Base-by-base conservation (phyloP, 495 filamentous ascomycete genomes). In the Neurospora sp. region DNA sequence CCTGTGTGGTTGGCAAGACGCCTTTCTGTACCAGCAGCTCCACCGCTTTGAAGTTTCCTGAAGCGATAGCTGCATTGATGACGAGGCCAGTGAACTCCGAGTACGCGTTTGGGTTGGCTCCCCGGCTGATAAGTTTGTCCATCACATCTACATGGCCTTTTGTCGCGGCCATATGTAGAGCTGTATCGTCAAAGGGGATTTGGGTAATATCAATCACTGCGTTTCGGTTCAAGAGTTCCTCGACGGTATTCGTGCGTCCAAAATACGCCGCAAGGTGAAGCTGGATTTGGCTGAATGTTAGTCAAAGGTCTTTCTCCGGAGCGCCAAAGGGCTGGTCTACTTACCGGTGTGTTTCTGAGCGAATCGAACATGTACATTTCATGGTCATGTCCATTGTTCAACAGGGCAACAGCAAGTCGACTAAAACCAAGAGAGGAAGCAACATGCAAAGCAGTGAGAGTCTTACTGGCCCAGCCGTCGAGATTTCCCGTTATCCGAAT, bases 151-250 rank as follows among this genome's bases (percentile, higher is more conserved):
- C 71, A n/a, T 78, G 76, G 22, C 81, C 81, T 1, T 73, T 75
- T 9, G 71, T 74, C n/a, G 81, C 78, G 65, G 82, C 82, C 79
- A 83, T 82, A 40, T 79, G 77, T 40, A 83, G 70, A 12, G 82
- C 77, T 20, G 81, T 83, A 41, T 76, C 72, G 14, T 78, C 74
- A 9, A 71, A 61, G 45, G 72, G 73, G 10, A 81, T 77, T 4
- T 73, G 61, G 35, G 53, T 80, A n/a, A 80, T 78, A 38, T 83
- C 77, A 20, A 83, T 80, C 4, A 59, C 72, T 1, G 81, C 81
- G 20, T 77, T 79, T 45, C 70, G 74, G 18, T 79, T 72, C 10
- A 83, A 78, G 12, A 83, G 71, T 59, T 78, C 76, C 42, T 82
- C 79, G 27, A 82, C 76, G 31, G 80, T 79, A 22, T 83, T 77